These are phyloP conservation scores for Taphrina deformans DNA, from an alignment of 1,139 yeast species.

Conservation along the genomic window DNA sequence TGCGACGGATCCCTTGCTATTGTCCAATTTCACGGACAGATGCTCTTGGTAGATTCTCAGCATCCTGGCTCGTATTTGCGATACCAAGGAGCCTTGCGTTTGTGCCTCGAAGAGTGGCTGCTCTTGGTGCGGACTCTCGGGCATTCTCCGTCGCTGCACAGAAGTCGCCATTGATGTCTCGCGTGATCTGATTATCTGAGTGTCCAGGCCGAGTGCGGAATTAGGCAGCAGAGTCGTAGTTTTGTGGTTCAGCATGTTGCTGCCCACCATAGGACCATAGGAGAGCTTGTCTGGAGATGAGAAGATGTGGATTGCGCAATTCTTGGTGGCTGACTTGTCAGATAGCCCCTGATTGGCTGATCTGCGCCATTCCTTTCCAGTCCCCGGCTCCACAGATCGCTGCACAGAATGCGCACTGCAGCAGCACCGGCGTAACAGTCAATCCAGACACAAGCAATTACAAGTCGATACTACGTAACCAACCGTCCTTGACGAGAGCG, in stretches of 20 bases:
- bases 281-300: not conserved
- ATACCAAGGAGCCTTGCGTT: not conserved
- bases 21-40: conserved; percentile 23
- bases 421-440: no score
- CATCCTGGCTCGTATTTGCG: not conserved
- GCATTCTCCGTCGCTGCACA: not conserved
- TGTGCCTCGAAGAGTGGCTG: not conserved
- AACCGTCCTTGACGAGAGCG: no score
- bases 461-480: no score
- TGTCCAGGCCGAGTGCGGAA: no score
- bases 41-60: not conserved
- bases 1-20: conserved; percentile 22
- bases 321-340: not conserved
- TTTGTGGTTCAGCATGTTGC: no score
- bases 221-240: no score
- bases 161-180: not conserved
- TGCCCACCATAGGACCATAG: not conserved
- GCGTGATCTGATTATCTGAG: not conserved
- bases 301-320: not conserved
- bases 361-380: no score
- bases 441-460: no score
- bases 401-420: not conserved
- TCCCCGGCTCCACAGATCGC: no score
- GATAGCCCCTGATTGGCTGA: not conserved
- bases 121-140: not conserved